A percentile compares a stretch with the other conserved stretches of the same genome.
Conservation (phyloP, 2,329 filamentous ascomycete species). For the Aspergillus tamarii region DNA sequence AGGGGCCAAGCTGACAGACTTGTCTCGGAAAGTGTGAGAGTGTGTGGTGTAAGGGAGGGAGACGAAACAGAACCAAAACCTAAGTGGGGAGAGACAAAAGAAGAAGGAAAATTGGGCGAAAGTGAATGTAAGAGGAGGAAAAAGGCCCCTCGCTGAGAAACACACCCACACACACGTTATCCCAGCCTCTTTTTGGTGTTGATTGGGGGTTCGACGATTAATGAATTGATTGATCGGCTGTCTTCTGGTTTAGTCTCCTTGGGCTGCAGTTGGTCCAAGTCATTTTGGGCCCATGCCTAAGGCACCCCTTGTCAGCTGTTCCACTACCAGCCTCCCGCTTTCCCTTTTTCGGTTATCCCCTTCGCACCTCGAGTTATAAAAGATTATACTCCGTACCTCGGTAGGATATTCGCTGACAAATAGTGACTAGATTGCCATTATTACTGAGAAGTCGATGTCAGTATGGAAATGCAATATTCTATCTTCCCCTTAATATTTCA, state of each 20-base stretch:
- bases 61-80: constrained; percentile 3
- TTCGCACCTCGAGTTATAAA: neutral
- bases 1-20: constrained; percentile 13
- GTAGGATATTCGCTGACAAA: neutral
- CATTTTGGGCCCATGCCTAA: neutral
- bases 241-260: neutral
- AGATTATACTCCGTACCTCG: no score
- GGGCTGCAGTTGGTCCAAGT: neutral
- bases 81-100: constrained; percentile 8
- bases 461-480: neutral
- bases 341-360: neutral
- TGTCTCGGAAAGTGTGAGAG: neutral
- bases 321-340: constrained; percentile 4
- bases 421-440: neutral
- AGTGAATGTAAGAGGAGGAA: neutral
- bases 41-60: constrained; percentile 21
- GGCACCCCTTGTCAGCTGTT: constrained; percentile 1
- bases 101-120: constrained; percentile 5
- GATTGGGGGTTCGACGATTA: neutral
- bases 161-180: neutral
- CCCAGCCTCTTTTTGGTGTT: constrained; percentile 5
- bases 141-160: neutral
- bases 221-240: constrained; percentile 1
- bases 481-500: neutral
- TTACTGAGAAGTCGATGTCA: neutral